These are phyloP conservation scores for Penicillium steckii DNA, from an alignment of 495 filamentous ascomycete species.

Conservation along the genomic window DNA sequence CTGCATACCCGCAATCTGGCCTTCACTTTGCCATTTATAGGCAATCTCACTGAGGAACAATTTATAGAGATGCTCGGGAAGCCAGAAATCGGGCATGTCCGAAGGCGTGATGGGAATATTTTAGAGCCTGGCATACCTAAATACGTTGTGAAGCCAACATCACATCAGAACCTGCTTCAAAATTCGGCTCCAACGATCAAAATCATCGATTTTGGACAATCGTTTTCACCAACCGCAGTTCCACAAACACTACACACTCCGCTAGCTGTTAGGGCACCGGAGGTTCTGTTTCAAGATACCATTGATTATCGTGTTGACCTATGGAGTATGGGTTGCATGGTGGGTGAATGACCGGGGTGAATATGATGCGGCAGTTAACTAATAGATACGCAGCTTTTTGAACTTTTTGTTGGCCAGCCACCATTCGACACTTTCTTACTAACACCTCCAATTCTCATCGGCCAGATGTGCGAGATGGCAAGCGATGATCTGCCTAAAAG, in stretches of 20 bases:
- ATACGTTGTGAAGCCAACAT: slow-evolving; percentile 34
- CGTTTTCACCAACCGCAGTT: slow-evolving; percentile 26
- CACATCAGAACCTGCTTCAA: slow-evolving; percentile 21
- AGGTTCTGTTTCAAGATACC: slow-evolving; percentile 38
- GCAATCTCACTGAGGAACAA: slow-evolving; percentile 21
- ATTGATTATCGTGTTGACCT: slow-evolving; percentile 44
- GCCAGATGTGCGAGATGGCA: slow-evolving; percentile 35
- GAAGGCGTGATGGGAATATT: slow-evolving; percentile 30
- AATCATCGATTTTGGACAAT: slow-evolving; percentile 46
- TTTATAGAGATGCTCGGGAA: slow-evolving; percentile 35
- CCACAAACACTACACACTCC: slow-evolving; percentile 37
- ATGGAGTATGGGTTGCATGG: slow-evolving; percentile 44
- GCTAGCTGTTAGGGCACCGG: slow-evolving; percentile 34
- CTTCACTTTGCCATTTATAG: slow-evolving; percentile 30
- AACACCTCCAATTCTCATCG: slow-evolving; percentile 29
- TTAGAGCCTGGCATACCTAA: slow-evolving; percentile 31
- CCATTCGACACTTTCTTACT: slow-evolving; percentile 36
- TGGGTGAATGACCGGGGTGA: slow-evolving; percentile 19
- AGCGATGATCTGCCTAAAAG: slow-evolving; percentile 31
- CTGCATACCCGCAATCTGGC: slow-evolving; percentile 50
- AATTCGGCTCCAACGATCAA: slow-evolving; percentile 20
- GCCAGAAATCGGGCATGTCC: slow-evolving; percentile 34
- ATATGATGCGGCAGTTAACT: slow-evolving; percentile 4
- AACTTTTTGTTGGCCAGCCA: slow-evolving; percentile 36
- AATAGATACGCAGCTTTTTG: slow-evolving; percentile 36